Evolutionary conservation across 768 basidiomycete genomes (phyloP).

Genomic region (Peribolospora baueri): DNA sequence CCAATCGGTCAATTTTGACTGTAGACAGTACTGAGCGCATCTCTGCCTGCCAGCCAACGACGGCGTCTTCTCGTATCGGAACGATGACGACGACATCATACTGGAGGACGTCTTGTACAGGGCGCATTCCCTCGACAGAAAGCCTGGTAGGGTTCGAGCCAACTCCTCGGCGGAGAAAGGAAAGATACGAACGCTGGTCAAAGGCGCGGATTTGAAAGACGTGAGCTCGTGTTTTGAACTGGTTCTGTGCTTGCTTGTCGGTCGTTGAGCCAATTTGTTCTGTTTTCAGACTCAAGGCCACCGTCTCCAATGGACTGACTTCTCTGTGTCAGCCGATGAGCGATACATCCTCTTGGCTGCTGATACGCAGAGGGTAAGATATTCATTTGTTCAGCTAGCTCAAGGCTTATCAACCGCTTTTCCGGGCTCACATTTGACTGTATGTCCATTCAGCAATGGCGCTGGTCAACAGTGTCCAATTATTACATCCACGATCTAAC

Average conservation of each 20-base stretch:
- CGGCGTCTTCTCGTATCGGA: conserved; percentile 52
- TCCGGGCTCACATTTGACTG: neutral
- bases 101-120: conserved; percentile 63
- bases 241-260: neutral
- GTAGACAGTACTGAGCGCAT: neutral
- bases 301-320: conserved; percentile 11
- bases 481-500: conserved; percentile 73
- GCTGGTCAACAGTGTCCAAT: conserved; percentile 67
- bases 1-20: neutral
- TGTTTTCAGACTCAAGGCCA: conserved; percentile 9
- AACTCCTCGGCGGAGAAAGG: too few species aligned
- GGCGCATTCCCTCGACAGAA: neutral
- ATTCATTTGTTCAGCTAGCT: conserved; percentile 14
- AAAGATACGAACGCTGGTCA: conserved; percentile 36
- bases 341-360: conserved; percentile 63
- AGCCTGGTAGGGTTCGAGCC: too few species aligned
- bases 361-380: conserved; percentile 36
- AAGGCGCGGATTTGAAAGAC: conserved; percentile 35
- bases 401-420: neutral
- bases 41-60: conserved; percentile 46
- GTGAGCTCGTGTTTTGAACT: conserved; percentile 23
- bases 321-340: conserved; percentile 66
- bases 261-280: neutral
- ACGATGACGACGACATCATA: conserved; percentile 37
- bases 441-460: conserved; percentile 51